Base-by-base conservation (phyloP, 495 filamentous ascomycete species). In the Trichoderma parareesei region DNA sequence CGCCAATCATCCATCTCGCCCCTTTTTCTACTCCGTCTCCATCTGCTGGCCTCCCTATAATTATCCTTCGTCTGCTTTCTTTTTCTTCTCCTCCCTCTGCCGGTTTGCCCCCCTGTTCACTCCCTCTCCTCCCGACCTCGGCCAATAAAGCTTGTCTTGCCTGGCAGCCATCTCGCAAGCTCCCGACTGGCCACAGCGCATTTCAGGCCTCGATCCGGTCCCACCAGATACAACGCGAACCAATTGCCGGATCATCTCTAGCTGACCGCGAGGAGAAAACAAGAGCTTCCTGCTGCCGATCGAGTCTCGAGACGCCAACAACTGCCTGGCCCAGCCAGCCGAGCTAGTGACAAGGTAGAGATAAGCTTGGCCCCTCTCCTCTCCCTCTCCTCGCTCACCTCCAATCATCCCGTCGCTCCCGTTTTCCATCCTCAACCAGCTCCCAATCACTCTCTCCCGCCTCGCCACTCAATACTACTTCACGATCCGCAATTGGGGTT, bases 121-220 rank as follows among this genome's bases (percentile, higher is more conserved):
- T 49, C 46, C 40, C 40, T 41, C 40, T 48, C 44, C 13, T 57
- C 53, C 53, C 27, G 53, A 38, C 27, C 53, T 57, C 53, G 53
- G 53, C 13, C 53, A 57, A 27, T 27, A 49, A 49, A 57, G 53
- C 44, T 48, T 48, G 44, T 14, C 44, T 48, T 48, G 27, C 27
- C 27, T 27, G 27, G 44, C 44, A 48, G 44, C 44, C 44, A 48
- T 27, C 53, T 57, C 53, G 53, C 53, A 57, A 57, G 53, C 53
- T 57, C 27, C 53, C 53, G 53, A 57, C 53, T 57, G 53, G 53
- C 53, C 33, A 7, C 53, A 35, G 53, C 9, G 33, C 20, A 16
- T 7, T 37, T 35, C 53, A 57, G 53, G 8, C 53, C 20, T 57
- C 27, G 20, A 57, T 35, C 16, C 27, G 53, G 27, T 37, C 53